Percentiles rank a stretch among this genome's conserved stretches.
phyloP scores from a whole-genome alignment of 2,329 filamentous ascomycete species.

The Neofusicoccum sp. region DNA sequence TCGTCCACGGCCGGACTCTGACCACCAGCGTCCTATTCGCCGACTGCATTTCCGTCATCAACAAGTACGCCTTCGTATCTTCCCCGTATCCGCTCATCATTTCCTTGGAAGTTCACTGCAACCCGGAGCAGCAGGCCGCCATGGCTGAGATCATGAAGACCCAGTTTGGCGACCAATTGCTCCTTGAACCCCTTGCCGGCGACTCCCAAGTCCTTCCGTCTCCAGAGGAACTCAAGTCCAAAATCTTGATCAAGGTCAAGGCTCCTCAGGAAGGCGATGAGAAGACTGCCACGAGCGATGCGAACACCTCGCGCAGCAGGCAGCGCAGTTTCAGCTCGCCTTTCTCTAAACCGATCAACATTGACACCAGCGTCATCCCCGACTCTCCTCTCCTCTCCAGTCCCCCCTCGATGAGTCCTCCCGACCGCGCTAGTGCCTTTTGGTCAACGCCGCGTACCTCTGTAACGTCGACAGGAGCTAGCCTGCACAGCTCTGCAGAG shows the following conservation, averaged over 20 bases:
- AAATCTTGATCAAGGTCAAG: constrained; percentile 94
- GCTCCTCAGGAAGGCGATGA: constrained; percentile 64
- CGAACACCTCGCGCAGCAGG: constrained; percentile 40
- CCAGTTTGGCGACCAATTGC: constrained; percentile 77
- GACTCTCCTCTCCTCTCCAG: constrained; percentile 54
- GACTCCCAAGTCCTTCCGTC: constrained; percentile 73
- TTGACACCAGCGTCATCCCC: constrained; percentile 60
- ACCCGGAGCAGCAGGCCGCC: constrained; percentile 73
- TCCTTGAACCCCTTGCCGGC: constrained; percentile 73
- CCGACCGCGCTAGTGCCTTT: constrained; percentile 49
- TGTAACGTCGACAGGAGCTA: constrained; percentile 59
- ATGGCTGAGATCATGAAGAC: constrained; percentile 92
- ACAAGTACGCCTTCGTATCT: constrained; percentile 88
- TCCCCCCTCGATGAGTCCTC: constrained; percentile 56
- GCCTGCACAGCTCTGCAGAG: constrained; percentile 63
- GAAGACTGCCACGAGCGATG: constrained; percentile 37
- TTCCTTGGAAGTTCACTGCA: constrained; percentile 95
- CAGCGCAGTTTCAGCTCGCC: constrained; percentile 77
- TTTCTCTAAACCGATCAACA: constrained; percentile 63
- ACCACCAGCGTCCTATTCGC: constrained; percentile 87
- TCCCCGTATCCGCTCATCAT: constrained; percentile 91
- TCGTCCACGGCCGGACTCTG: constrained; percentile 87
- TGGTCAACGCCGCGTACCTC: constrained; percentile 57
- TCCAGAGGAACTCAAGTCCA: constrained; percentile 80
- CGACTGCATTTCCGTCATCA: constrained; percentile 90